These are phyloP conservation scores for Daedalea quercina DNA, from an alignment of 768 basidiomycete genomes.

Conservation along the genomic window DNA sequence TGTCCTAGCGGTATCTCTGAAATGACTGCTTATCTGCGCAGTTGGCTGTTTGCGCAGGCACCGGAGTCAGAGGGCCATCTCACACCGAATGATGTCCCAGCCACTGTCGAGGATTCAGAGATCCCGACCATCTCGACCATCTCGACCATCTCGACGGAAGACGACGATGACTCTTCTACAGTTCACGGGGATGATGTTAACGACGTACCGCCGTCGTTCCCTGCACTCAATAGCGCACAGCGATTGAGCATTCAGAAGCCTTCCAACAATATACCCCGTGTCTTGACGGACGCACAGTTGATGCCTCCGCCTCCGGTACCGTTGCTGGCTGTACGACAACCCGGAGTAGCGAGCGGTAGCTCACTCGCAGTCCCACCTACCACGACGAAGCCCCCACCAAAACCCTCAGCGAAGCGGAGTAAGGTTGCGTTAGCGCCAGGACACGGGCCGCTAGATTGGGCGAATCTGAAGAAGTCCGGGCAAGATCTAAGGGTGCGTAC, in stretches of 20 bases:
- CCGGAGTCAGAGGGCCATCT: background rate
- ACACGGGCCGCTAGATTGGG: conserved; percentile 92
- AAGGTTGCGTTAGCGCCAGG: conserved; percentile 92
- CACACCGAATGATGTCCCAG: conserved; percentile 24
- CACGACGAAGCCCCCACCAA: conserved; percentile 53
- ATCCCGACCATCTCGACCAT: conserved; percentile 1
- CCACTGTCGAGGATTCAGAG: conserved; percentile 32
- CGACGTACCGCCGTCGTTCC: conserved; percentile 69
- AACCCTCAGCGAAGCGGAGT: conserved; percentile 48
- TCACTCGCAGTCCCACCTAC: conserved; percentile 52
- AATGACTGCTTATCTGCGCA: conserved; percentile 56
- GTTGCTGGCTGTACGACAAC: conserved; percentile 28
- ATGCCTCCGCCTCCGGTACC: conserved; percentile 41
- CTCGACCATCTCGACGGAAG: conserved; percentile 4
- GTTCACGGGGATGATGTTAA: conserved; percentile 31
- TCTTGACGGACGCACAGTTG: conserved; percentile 45
- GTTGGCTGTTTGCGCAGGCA: conserved; percentile 38
- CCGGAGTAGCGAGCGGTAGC: conserved; percentile 20
- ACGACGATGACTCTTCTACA: conserved; percentile 34
- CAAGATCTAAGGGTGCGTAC: conserved; percentile 63
- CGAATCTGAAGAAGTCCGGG: conserved; percentile 76
- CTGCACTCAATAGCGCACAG: conserved; percentile 66
- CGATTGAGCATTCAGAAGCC: conserved; percentile 31
- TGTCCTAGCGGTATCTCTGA: too few species aligned
- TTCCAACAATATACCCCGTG: conserved; percentile 36